phyloP scores from a whole-genome alignment of 2,329 filamentous ascomycete species.

The Coniochaeta hoffmannii region DNA sequence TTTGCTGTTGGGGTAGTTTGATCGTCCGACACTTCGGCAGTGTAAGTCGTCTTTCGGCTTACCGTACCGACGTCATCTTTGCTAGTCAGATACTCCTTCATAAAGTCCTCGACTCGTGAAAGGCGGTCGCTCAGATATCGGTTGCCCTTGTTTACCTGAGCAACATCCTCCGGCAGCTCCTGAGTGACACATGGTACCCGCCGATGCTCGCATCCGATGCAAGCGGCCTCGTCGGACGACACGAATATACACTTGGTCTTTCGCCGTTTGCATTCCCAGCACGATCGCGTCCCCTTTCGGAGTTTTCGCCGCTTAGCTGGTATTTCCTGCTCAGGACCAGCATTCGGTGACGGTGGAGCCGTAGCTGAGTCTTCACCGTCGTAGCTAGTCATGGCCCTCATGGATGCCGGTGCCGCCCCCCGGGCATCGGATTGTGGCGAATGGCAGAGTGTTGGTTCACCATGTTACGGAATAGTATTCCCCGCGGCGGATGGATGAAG shows the following conservation, averaged over 20 bases:
- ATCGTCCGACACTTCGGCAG: no score
- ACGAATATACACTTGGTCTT: constrained; percentile 44
- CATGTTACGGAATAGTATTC: no score
- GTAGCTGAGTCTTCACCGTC: not conserved
- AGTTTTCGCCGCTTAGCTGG: constrained; percentile 14
- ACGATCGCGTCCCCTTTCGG: constrained; percentile 48
- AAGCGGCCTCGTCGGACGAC: constrained; percentile 27
- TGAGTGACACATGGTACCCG: constrained; percentile 38
- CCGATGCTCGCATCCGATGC: constrained; percentile 37
- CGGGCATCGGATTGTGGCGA: not conserved
- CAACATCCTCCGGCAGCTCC: constrained; percentile 28
- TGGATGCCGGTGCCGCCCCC: no score
- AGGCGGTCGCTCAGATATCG: constrained; percentile 9
- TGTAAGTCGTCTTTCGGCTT: not conserved
- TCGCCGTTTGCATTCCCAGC: constrained; percentile 51
- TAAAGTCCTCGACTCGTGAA: constrained; percentile 8
- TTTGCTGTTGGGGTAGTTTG: no score
- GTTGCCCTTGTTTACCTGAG: not conserved
- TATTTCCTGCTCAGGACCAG: not conserved
- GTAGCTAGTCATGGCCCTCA: not conserved
- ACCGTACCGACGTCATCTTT: constrained; percentile 3
- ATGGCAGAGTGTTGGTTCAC: no score
- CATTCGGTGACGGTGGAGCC: not conserved
- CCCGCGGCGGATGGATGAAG: no score
- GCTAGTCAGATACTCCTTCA: constrained; percentile 6